phyloP scores from a whole-genome alignment of 768 basidiomycete genomes.

The Lentinula raphanica region DNA sequence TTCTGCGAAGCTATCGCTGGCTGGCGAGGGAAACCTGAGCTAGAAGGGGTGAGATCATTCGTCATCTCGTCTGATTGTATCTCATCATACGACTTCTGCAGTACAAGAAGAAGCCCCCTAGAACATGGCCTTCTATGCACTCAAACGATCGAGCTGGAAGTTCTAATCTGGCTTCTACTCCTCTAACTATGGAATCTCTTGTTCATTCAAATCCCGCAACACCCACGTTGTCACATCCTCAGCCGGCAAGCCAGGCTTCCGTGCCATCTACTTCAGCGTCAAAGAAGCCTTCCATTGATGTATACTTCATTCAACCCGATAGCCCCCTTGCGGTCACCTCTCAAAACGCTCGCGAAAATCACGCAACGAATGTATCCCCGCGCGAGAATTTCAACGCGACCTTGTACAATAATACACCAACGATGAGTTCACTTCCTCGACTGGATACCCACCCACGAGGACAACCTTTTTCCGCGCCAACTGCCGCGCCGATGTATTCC shows the following conservation, averaged over 20 bases:
- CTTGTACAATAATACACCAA: not conserved
- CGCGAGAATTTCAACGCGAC: not conserved
- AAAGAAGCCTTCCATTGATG: slow-evolving; percentile 39
- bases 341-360: not conserved
- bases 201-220: slow-evolving; percentile 69
- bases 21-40: slow-evolving; percentile 83
- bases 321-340: not conserved
- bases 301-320: slow-evolving; percentile 36
- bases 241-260: slow-evolving; percentile 10
- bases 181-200: slow-evolving; percentile 59
- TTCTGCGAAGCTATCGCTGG: slow-evolving; percentile 79
- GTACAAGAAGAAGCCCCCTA: slow-evolving; percentile 52
- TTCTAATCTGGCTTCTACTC: slow-evolving; percentile 19
- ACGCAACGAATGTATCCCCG: not conserved
- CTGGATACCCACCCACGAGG: not conserved
- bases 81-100: slow-evolving; percentile 15
- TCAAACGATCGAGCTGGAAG: slow-evolving; percentile 20
- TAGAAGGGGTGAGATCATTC: slow-evolving; percentile 55
- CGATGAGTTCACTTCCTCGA: not conserved
- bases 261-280: slow-evolving; percentile 7
- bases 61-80: slow-evolving; percentile 8
- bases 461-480: not conserved
- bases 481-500: not conserved
- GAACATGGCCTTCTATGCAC: slow-evolving; percentile 9
- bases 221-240: slow-evolving; percentile 32